Percentiles rank a stretch among this genome's conserved stretches.
Evolutionary conservation across 345 rosid species (phyloP).

Genomic region (Syzygium aromaticum): DNA sequence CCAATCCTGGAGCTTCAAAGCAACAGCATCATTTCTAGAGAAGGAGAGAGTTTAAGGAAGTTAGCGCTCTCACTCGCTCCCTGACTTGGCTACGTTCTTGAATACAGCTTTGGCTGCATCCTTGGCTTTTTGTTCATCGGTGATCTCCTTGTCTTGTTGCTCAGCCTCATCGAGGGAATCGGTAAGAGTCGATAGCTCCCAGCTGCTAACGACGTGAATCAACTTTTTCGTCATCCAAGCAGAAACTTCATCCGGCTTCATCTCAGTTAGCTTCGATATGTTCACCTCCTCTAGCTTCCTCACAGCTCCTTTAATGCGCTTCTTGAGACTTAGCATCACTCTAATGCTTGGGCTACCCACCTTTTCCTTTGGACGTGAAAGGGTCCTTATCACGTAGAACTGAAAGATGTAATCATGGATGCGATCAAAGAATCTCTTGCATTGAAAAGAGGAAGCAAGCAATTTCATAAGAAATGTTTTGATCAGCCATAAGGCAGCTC

Average conservation of each 20-base stretch:
- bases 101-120: slow-evolving; percentile 48
- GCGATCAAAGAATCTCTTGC: slow-evolving; percentile 45
- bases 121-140: slow-evolving; percentile 54
- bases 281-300: slow-evolving; percentile 34
- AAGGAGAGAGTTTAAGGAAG: neutral
- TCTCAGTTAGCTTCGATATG: slow-evolving; percentile 44
- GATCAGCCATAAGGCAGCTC: slow-evolving; percentile 43
- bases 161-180: slow-evolving; percentile 19
- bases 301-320: slow-evolving; percentile 9
- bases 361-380: slow-evolving; percentile 10
- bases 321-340: slow-evolving; percentile 17
- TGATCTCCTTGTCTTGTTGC: slow-evolving; percentile 38
- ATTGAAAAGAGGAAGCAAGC: slow-evolving; percentile 40
- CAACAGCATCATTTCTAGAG: neutral
- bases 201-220: slow-evolving; percentile 29
- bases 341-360: no score
- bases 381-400: slow-evolving; percentile 42
- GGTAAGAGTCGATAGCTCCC: slow-evolving; percentile 17
- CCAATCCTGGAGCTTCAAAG: neutral
- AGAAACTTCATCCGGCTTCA: slow-evolving; percentile 42
- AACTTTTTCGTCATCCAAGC: slow-evolving; percentile 69
- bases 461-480: slow-evolving; percentile 44
- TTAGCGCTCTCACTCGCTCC: slow-evolving; percentile 32
- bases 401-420: slow-evolving; percentile 57
- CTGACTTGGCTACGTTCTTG: slow-evolving; percentile 41